phyloP scores from a whole-genome alignment of 345 rosid genomes.

The Eucalyptus erythrocorys region DNA sequence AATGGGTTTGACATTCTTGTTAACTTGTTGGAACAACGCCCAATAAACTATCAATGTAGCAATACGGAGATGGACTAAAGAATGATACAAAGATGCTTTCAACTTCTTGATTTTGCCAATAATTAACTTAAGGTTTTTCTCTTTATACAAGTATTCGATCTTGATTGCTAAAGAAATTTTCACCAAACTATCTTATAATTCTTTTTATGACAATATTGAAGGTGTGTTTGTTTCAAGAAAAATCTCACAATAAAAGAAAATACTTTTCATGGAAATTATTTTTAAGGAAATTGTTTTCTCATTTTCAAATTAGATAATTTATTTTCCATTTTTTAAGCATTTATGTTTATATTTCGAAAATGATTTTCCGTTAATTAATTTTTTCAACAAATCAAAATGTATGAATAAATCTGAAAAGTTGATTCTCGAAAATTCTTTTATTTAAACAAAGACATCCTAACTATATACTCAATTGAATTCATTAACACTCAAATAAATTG shows the following conservation, averaged over 20 bases:
- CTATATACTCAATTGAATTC: background rate
- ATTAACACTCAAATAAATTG: background rate
- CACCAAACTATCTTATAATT: background rate
- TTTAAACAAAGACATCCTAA: background rate
- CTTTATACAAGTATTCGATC: background rate
- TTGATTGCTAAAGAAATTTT: background rate
- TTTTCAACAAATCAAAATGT: background rate
- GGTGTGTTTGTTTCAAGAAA: accelerated
- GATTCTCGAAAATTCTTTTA: background rate
- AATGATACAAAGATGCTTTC: background rate
- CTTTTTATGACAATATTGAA: background rate
- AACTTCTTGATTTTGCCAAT: accelerated
- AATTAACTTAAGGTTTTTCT: background rate
- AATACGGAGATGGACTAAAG: accelerated
- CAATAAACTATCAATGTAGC: background rate
- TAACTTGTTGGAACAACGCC: background rate
- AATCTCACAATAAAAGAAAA: background rate
- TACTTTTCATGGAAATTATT: background rate
- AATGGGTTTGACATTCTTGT: background rate
- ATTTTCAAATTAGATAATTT: background rate
- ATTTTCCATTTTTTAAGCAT: background rate
- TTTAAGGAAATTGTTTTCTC: background rate
- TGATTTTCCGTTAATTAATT: background rate
- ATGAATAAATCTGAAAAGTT: background rate
- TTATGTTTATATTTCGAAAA: background rate